Evolutionary conservation across 2,329 filamentous ascomycete species (phyloP), one percentile per base, ranked within the genome.

Genomic region (Leptographium flavum): DNA sequence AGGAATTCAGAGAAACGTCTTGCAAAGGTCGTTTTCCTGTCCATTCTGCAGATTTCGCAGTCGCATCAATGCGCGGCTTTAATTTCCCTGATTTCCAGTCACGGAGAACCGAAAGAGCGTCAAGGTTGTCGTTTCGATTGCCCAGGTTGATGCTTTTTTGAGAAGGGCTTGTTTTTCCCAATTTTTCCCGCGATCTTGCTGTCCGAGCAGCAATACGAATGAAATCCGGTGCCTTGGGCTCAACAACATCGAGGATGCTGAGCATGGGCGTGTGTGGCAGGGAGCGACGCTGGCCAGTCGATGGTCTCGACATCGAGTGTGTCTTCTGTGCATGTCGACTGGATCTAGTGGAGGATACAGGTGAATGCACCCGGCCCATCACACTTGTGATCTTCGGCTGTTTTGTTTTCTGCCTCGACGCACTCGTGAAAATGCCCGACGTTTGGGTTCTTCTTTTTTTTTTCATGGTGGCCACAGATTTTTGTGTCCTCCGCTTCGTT

Each of bases 191-290:
- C 43, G 58, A 64, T 45, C 61, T 70, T 4, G 69, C 75, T 43
- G 73, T 66, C 15, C 78, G 73, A 37, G 74, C 76, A 42, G 78
- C 78, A 54, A 82, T 68, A 48, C 68, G 75, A 30, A 82, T 60
- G 50, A 81, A 81, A 2, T 57, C 59, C 2, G 78, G 78, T 1
- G 74, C 72, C 47, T 64, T 54, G 2, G 63, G 56, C 49, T 71
- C 68, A 38, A 72, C 63, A 21, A 78, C 68, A 57, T 81, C 77
- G n/a, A 81, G 55, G 45, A 81, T 79, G 51, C 77, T 71, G 19
- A 81, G 63, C 19, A 57, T 59, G 4, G 73, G 73, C n/a, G 70
- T 60, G 2, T 45, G 43, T 17, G 28, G 13, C 10, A 30, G 42
- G 19, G 15, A 6, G n/a, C 30, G 3, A 11, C 13, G 30, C 22